Percentiles rank a stretch among this genome's conserved stretches.
These are phyloP conservation scores for Nakaseomyces uthaithaninus DNA, from an alignment of 1,139 yeast genomes.

Conservation along the genomic window DNA sequence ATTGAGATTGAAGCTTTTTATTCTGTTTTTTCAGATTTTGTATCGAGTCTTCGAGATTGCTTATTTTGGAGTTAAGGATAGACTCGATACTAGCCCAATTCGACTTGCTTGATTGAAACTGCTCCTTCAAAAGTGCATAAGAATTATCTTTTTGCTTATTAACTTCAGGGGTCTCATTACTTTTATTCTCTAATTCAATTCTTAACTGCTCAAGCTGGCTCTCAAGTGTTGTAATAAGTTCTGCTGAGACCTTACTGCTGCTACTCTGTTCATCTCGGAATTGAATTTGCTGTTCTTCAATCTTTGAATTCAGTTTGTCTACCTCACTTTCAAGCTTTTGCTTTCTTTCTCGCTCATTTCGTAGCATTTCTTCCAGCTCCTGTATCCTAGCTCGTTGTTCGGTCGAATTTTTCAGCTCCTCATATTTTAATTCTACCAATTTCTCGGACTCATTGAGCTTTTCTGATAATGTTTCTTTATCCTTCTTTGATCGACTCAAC, in stretches of 20 bases:
- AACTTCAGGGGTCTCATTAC: conserved; percentile 14
- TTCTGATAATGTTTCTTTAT: background rate
- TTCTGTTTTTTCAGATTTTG: conserved; percentile 13
- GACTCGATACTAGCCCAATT: conserved; percentile 61
- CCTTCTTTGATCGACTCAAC: conserved; percentile 6
- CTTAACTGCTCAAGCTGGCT: conserved; percentile 38
- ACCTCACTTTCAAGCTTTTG: conserved; percentile 12
- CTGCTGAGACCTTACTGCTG: conserved; percentile 19
- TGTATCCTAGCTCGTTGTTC: conserved; percentile 13
- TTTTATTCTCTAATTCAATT: conserved; percentile 32
- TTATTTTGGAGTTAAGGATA: conserved; percentile 41
- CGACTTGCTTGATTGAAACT: conserved; percentile 44
- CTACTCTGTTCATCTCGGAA: conserved; percentile 30
- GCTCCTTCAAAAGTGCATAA: conserved; percentile 35
- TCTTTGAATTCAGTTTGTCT: background rate
- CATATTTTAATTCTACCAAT: background rate
- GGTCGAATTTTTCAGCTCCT: background rate
- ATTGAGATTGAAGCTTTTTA: background rate
- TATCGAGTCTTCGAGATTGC: conserved; percentile 35
- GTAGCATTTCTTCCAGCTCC: conserved; percentile 20
- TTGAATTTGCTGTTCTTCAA: conserved; percentile 14
- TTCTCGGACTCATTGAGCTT: background rate
- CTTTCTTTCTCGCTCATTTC: conserved; percentile 7
- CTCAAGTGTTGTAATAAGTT: conserved; percentile 32
- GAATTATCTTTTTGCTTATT: conserved; percentile 33